A percentile compares a stretch with the other conserved stretches of the same genome.
Conservation (phyloP, 2,329 filamentous ascomycete genomes). For the Penicillium occitanis region DNA sequence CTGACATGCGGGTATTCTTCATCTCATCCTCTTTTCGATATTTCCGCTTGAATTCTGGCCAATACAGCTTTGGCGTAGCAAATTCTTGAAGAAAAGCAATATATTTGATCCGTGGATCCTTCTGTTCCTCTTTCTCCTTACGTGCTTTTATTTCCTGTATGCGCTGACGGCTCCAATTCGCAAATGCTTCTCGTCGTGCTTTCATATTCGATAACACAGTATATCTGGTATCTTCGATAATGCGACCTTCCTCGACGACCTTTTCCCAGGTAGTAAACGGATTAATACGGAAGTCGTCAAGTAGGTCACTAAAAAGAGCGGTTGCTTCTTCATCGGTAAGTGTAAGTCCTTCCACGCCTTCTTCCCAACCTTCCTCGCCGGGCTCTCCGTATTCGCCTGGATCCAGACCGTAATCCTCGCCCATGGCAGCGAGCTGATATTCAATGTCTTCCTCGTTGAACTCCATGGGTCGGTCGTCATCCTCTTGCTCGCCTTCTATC, state of each 20-base stretch:
- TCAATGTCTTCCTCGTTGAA: conserved; percentile 95
- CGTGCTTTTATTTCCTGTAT: conserved; percentile 71
- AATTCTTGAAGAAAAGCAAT: conserved; percentile 76
- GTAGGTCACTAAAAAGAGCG: conserved; percentile 77
- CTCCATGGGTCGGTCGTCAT: conserved; percentile 60
- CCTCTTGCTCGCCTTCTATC: conserved; percentile 38
- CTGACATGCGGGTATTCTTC: conserved; percentile 49
- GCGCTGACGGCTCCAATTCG: conserved; percentile 75
- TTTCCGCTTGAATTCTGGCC: conserved; percentile 94
- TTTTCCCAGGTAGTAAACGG: conserved; percentile 93
- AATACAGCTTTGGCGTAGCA: conserved; percentile 89
- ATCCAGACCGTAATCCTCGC: conserved; percentile 76
- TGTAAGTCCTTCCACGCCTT: conserved; percentile 68
- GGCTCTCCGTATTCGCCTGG: conserved; percentile 71
- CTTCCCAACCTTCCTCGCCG: conserved; percentile 61
- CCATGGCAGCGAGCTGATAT: conserved; percentile 87
- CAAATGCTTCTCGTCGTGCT: conserved; percentile 76
- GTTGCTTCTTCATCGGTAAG: conserved; percentile 74
- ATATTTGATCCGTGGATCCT: conserved; percentile 80
- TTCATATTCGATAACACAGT: conserved; percentile 79
- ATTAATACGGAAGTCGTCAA: conserved; percentile 77
- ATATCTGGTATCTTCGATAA: conserved; percentile 85
- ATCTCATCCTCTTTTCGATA: conserved; percentile 78
- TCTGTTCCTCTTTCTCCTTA: conserved; percentile 73
- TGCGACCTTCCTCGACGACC: conserved; percentile 74